Evolutionary conservation across 257 asterid species (phyloP).

Genomic region (Handroanthus guayacan): DNA sequence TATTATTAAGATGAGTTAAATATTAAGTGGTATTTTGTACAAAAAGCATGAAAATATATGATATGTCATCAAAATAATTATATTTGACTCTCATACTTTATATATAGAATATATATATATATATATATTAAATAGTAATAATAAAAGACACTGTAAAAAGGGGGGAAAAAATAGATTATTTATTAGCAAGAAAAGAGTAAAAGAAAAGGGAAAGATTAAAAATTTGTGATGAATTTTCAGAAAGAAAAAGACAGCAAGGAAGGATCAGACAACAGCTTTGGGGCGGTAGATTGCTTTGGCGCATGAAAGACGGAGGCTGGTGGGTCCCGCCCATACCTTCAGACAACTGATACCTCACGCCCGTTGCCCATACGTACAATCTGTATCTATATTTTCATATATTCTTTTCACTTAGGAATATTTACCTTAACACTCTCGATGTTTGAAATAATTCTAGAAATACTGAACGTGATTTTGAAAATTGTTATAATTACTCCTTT

Average conservation of each 20-base stretch:
- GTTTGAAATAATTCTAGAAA: too few relatives aligned
- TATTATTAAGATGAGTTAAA: too few relatives aligned
- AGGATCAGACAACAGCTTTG: constrained; percentile 43
- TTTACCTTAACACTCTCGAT: too few relatives aligned
- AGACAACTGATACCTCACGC: constrained; percentile 29
- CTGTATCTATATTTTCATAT: background rate
- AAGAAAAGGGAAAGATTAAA: background rate
- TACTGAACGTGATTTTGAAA: too few relatives aligned
- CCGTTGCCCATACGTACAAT: constrained; percentile 49
- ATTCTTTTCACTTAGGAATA: too few relatives aligned
- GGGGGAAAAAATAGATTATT: background rate
- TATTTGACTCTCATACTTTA: too few relatives aligned
- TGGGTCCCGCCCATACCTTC: constrained; percentile 33
- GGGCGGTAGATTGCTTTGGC: constrained; percentile 35
- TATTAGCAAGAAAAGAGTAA: background rate
- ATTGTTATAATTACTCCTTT: too few relatives aligned
- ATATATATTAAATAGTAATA: background rate
- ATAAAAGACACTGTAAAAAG: too few relatives aligned
- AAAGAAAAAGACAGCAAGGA: constrained; percentile 44
- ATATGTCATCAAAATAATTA: too few relatives aligned
- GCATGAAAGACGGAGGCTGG: constrained; percentile 51
- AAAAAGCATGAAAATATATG: too few relatives aligned
- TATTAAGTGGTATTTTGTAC: too few relatives aligned
- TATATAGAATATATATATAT: too few relatives aligned
- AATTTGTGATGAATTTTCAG: background rate